phyloP scores from a whole-genome alignment of 345 rosid genomes.

The Hibiscus tridactylites region DNA sequence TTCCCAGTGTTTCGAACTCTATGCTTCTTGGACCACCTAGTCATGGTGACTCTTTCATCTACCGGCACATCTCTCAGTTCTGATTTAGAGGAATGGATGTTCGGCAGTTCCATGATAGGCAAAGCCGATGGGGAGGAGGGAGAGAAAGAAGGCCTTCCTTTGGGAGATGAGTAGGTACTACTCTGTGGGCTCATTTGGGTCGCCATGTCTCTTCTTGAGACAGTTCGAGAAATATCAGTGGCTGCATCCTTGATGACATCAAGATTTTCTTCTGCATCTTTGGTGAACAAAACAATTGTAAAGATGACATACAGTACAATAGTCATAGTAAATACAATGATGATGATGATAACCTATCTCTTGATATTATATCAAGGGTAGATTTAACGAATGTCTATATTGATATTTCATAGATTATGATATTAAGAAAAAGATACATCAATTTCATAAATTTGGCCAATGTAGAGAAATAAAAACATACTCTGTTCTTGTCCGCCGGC shows the following conservation, averaged over 20 bases:
- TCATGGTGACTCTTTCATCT: conserved; percentile 78
- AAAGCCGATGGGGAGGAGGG: conserved; percentile 43
- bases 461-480: conserved; percentile 1
- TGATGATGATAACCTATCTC: neutral
- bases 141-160: conserved; percentile 41
- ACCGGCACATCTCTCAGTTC: conserved; percentile 80
- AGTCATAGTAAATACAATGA: neutral
- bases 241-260: conserved; percentile 49
- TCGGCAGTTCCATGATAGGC: conserved; percentile 47
- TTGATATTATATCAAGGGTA: neutral
- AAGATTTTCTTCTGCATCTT: conserved; percentile 43
- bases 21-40: conserved; percentile 85
- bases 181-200: conserved; percentile 95
- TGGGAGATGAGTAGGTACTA: conserved; percentile 54
- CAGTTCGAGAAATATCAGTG: conserved; percentile 46
- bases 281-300: neutral
- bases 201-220: conserved; percentile 93
- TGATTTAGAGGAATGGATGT: conserved; percentile 34
- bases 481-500: neutral
- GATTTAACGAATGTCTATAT: neutral
- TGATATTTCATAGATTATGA: neutral
- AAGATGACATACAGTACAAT: conserved; percentile 9
- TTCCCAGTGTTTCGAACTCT: conserved; percentile 41
- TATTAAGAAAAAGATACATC: neutral
- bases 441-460: neutral